Evolutionary conservation across 345 rosid genomes (phyloP), one percentile per base, ranked within the genome.

Genomic region (Eucalyptus cladocalyx): DNA sequence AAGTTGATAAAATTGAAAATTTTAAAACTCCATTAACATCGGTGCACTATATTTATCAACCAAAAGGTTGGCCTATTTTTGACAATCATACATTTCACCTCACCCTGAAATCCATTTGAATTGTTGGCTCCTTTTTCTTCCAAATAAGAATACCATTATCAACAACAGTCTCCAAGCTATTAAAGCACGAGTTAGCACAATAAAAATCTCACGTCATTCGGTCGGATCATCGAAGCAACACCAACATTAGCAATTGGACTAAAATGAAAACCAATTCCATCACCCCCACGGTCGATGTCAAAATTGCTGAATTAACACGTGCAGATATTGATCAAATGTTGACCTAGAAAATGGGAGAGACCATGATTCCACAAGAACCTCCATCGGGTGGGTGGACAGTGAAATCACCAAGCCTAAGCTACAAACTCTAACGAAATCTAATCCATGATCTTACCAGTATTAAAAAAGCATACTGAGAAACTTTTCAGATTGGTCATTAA

Each of bases 1-100:
- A 15, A 49, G 0, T 47, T 47, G 48, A 0, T 0, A 47, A 47
- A 47, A 47, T 47, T 47, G 0, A 47, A 47, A 42, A 47, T 0
- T 1, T 58, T 58, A 24, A 11, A 0, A 24, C 65, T 58, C 14
- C 0, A 11, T 58, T 11, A 0, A 58, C 15, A 58, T 58, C 3
- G 0, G 0, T 24, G 0, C 0, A 56, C 2, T 58, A 58, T 58
- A 11, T 58, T 58, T 5, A 58, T 58, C 7, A 26, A 58, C 4
- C 0, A 26, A 58, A 26, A 26, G 7, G 14, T 5, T 0, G 12
- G 2, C 0, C 6, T 26, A 26, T 58, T 9, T 58, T 58, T 58
- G 11, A 58, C 65, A 11, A 58, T 19, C 56, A 53, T 53, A 11
- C n/a, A 58, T 58, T 58, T 58, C n/a, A 58, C 65, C 0, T 58